phyloP scores from a whole-genome alignment of 2,329 filamentous ascomycete genomes.

The Allantophomopsis cytisporea region DNA sequence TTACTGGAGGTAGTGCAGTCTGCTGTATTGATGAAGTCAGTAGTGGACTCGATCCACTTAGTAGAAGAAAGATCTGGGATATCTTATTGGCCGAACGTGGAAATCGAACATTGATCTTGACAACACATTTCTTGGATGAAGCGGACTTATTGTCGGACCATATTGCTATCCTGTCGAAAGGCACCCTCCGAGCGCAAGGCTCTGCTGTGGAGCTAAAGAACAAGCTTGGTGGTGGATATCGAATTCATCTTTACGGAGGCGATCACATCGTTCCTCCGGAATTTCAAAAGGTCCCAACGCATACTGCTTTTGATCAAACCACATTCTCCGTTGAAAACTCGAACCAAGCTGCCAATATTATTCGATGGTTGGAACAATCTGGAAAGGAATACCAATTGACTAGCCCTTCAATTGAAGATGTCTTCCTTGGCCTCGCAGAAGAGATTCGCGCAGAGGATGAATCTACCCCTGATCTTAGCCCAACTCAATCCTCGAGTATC shows the following conservation, averaged over 20 bases:
- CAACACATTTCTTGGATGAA: slow-evolving; percentile 89
- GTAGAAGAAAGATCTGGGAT: slow-evolving; percentile 84
- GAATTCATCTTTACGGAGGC: slow-evolving; percentile 55
- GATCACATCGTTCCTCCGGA: slow-evolving; percentile 23
- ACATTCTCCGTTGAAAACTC: slow-evolving; percentile 63
- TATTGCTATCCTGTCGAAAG: slow-evolving; percentile 78
- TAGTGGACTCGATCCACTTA: slow-evolving; percentile 76
- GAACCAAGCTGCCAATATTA: slow-evolving; percentile 54
- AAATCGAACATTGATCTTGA: slow-evolving; percentile 69
- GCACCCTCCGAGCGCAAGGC: slow-evolving; percentile 66
- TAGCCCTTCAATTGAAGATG: slow-evolving; percentile 84
- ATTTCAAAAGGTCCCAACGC: slow-evolving; percentile 40
- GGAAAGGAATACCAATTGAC: slow-evolving; percentile 71
- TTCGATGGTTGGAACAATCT: slow-evolving; percentile 51
- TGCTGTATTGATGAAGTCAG: slow-evolving; percentile 90
- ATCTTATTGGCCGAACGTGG: slow-evolving; percentile 79
- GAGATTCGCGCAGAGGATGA: slow-evolving; percentile 47
- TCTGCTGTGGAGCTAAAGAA: slow-evolving; percentile 81
- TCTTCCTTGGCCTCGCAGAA: slow-evolving; percentile 76
- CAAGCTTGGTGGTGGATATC: slow-evolving; percentile 69
- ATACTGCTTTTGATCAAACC: slow-evolving; percentile 53
- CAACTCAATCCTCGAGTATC: slow-evolving; percentile 1
- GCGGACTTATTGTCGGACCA: slow-evolving; percentile 82
- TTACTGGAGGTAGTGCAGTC: slow-evolving; percentile 76
- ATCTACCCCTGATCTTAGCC: slow-evolving; percentile 8